phyloP scores from a whole-genome alignment of 495 filamentous ascomycete genomes.

The Trichoderma erinaceum region DNA sequence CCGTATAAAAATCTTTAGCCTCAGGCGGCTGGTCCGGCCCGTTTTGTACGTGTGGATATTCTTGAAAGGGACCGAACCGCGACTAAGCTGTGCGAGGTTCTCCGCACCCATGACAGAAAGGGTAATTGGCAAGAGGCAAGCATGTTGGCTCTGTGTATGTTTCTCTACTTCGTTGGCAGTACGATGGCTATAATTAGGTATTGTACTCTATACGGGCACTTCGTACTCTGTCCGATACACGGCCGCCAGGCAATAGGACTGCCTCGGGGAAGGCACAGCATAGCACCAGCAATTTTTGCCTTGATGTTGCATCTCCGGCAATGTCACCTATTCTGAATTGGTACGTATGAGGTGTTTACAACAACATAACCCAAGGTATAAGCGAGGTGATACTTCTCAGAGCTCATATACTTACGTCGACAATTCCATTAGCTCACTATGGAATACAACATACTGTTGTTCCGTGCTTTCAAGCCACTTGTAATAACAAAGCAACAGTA shows the following conservation, averaged over 20 bases:
- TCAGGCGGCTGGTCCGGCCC: slow-evolving; percentile 9
- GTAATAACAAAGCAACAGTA: neutral
- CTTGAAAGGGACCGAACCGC: neutral
- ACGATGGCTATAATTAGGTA: too few species aligned
- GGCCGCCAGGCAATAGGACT: neutral
- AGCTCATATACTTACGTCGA: neutral
- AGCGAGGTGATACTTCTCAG: too few species aligned
- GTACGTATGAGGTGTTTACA: too few species aligned
- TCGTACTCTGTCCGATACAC: neutral
- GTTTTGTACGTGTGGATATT: slow-evolving; percentile 6
- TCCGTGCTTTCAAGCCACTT: neutral
- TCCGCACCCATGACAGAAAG: slow-evolving; percentile 9
- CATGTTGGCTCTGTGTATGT: neutral
- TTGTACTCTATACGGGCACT: neutral
- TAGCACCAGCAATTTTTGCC: neutral
- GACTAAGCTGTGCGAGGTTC: neutral
- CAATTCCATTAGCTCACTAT: neutral
- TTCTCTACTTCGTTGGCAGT: neutral
- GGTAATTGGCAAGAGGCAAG: neutral
- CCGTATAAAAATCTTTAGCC: neutral
- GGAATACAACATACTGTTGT: neutral
- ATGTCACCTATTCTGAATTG: too few species aligned
- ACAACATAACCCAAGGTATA: too few species aligned
- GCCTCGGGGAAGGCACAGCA: neutral
- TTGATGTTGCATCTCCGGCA: neutral